Evolutionary conservation across 805 yeast genomes (phyloP).

Genomic region (Saccharomyces kudriavzevii): DNA sequence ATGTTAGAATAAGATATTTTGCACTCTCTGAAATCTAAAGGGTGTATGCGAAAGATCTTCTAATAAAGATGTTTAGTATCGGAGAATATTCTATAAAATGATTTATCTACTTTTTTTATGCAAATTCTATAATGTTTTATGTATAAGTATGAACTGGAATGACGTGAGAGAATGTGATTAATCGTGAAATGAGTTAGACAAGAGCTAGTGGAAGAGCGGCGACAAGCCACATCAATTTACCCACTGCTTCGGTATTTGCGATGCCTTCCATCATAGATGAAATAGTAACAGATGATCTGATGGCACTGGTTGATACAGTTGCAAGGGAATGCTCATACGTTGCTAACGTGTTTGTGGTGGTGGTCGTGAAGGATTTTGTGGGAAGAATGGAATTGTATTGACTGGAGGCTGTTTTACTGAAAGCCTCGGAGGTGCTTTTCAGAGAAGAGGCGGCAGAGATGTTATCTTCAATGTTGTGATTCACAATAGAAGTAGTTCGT

Average conservation of each 20-base stretch:
- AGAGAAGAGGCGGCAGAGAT: neutral
- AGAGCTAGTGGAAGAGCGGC: neutral
- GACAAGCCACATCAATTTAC: neutral
- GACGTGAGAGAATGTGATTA: neutral
- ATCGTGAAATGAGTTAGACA: neutral
- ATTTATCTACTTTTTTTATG: neutral
- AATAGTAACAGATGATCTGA: neutral
- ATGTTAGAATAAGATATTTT: neutral
- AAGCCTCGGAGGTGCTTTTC: neutral
- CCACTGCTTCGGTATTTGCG: neutral
- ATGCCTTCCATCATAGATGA: neutral
- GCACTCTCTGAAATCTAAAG: neutral
- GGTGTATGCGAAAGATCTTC: neutral
- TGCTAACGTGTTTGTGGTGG: neutral
- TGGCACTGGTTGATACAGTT: neutral
- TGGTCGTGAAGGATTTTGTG: neutral
- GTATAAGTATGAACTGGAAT: neutral
- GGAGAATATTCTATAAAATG: neutral
- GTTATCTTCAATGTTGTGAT: neutral
- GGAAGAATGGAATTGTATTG: neutral
- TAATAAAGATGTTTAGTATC: neutral
- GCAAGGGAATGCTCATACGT: neutral
- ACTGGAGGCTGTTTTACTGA: neutral
- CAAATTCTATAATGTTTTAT: neutral
- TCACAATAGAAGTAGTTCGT: neutral